Evolutionary conservation across 495 filamentous ascomycete species (phyloP).

Genomic region (Penicillium cataractarum): DNA sequence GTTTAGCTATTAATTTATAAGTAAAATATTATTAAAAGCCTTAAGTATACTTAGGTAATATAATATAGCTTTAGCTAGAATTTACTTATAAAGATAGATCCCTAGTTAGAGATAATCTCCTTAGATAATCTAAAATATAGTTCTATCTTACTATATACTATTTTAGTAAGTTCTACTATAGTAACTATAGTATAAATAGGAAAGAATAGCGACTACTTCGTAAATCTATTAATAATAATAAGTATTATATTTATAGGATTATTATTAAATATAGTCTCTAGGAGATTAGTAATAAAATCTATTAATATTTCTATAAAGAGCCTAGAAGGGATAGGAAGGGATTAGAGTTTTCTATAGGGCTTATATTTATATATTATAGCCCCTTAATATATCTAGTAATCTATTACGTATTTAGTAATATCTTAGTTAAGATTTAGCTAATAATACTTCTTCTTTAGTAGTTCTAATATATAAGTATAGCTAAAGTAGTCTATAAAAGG

Average conservation of each 20-base stretch:
- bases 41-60: too few relatives aligned
- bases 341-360: background rate
- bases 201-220: too few relatives aligned
- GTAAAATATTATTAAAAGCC: too few relatives aligned
- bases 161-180: background rate
- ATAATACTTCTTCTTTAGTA: background rate
- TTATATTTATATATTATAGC: background rate
- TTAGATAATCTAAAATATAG: background rate
- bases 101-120: background rate
- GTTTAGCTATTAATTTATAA: too few relatives aligned
- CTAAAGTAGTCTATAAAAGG: background rate
- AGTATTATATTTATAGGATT: background rate
- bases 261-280: background rate
- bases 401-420: background rate
- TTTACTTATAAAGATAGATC: background rate
- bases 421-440: background rate
- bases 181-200: background rate
- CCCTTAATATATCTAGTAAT: background rate
- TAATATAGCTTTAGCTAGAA: background rate
- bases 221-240: background rate
- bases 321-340: background rate
- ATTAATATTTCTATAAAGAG: background rate
- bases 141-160: background rate
- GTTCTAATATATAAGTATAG: background rate
- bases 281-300: background rate